Evolutionary conservation across 139 green algal genomes (phyloP).

Genomic region (Chlamydomonas schloesseri): DNA sequence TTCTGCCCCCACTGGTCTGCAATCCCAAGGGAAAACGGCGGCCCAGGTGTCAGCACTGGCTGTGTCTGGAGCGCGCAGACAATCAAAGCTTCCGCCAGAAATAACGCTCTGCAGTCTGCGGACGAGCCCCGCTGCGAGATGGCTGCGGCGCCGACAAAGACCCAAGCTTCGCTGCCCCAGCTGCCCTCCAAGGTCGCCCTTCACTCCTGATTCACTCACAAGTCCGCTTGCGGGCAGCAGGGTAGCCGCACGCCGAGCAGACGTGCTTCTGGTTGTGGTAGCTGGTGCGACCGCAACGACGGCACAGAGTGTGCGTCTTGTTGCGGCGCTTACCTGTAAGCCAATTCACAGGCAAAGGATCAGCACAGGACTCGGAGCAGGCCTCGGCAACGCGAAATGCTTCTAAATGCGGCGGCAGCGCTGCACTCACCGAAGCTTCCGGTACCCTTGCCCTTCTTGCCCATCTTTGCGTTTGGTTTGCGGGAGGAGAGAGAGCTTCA

Average conservation of each 20-base stretch:
- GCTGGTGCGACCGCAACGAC: constrained; percentile 83
- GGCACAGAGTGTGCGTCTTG: constrained; percentile 96
- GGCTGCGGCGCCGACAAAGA: constrained; percentile 27
- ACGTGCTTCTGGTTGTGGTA: constrained; percentile 96
- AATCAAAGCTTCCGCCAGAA: too few relatives aligned
- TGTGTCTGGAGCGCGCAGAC: neutral
- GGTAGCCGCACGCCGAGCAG: constrained; percentile 94
- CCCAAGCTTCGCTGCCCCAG: neutral
- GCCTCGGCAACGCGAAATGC: neutral
- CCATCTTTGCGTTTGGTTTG: constrained; percentile 70
- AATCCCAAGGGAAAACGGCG: constrained; percentile 1
- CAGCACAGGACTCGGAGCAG: neutral
- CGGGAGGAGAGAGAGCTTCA: too few relatives aligned
- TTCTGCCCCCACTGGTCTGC: constrained; percentile 98
- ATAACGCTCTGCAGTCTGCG: too few relatives aligned
- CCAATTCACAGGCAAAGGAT: neutral
- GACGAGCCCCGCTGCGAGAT: neutral
- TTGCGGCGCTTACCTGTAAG: constrained; percentile 91
- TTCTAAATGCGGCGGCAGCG: constrained; percentile 28
- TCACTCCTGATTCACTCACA: constrained; percentile 80
- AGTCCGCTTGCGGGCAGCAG: constrained; percentile 90
- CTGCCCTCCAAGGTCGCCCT: neutral
- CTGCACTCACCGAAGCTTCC: constrained; percentile 88
- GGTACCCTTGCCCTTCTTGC: constrained; percentile 96
- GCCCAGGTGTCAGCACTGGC: too few relatives aligned